phyloP scores from a whole-genome alignment of 768 basidiomycete species.

The Chalciporus piperatus region DNA sequence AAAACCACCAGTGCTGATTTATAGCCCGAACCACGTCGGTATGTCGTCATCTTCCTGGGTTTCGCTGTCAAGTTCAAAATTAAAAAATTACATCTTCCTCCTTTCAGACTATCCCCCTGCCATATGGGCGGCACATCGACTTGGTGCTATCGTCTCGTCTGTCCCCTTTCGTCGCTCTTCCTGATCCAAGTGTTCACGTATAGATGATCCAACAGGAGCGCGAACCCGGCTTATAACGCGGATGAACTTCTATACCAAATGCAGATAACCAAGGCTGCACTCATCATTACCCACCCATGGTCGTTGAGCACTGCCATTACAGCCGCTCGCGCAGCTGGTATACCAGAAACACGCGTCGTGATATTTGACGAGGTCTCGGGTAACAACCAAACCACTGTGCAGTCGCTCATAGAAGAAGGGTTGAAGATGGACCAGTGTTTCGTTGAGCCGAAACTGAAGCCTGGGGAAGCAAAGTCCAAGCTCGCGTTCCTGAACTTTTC shows the following conservation, averaged over 20 bases:
- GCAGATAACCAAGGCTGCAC: slow-evolving; percentile 20
- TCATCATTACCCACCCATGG: slow-evolving; percentile 32
- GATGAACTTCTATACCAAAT: slow-evolving; percentile 35
- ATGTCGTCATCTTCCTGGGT: slow-evolving; percentile 10
- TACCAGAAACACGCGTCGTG: slow-evolving; percentile 30
- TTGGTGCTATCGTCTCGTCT: slow-evolving; percentile 60
- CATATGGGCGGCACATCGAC: slow-evolving; percentile 58
- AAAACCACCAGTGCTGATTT: slow-evolving; percentile 48
- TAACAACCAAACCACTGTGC: slow-evolving; percentile 33
- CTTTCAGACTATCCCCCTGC: slow-evolving; percentile 50
- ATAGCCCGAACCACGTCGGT: slow-evolving; percentile 67
- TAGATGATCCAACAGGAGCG: slow-evolving; percentile 19
- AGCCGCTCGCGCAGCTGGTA: slow-evolving; percentile 30
- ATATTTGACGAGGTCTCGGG: slow-evolving; percentile 21
- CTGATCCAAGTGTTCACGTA: not conserved
- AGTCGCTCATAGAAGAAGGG: slow-evolving; percentile 48
- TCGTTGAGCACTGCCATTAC: slow-evolving; percentile 25
- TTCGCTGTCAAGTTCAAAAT: not conserved
- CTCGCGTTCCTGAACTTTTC: slow-evolving; percentile 72
- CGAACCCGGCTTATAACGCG: slow-evolving; percentile 36
- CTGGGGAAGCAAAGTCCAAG: slow-evolving; percentile 59
- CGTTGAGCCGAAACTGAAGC: slow-evolving; percentile 42
- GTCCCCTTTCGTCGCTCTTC: slow-evolving; percentile 12
- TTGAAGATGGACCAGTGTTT: slow-evolving; percentile 36
- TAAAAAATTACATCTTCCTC: not conserved